These are phyloP conservation scores for Trichosporon inkin DNA, from an alignment of 1,284 basidiomycete genomes.

Conservation along the genomic window DNA sequence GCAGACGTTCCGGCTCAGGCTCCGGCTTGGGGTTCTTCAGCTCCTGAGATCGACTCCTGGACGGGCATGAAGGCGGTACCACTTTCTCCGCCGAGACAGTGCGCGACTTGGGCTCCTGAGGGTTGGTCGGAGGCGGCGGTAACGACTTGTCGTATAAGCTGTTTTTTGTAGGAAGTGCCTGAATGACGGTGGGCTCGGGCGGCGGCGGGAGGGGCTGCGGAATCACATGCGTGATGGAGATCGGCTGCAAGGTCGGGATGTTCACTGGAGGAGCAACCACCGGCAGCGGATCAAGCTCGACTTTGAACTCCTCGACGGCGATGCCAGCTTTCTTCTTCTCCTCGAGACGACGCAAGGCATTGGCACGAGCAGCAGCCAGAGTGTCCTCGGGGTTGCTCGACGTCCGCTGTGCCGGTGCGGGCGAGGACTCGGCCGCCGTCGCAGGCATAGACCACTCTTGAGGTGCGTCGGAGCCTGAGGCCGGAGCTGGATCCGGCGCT, in stretches of 20 bases:
- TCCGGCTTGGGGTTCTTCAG: not conserved
- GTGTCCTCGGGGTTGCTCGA: slow-evolving; percentile 33
- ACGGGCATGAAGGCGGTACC: not conserved
- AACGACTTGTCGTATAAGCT: not conserved
- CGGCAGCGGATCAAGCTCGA: slow-evolving; percentile 18
- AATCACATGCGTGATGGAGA: not conserved
- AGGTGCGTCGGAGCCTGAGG: not conserved
- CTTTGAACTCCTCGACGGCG: slow-evolving; percentile 12
- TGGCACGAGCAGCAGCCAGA: slow-evolving; percentile 42
- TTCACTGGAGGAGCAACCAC: slow-evolving; percentile 1
- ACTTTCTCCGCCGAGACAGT: not conserved
- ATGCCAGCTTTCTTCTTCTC: slow-evolving; percentile 35
- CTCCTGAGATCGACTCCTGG: not conserved
- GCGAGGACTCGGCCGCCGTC: not conserved
- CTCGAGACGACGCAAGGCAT: slow-evolving; percentile 41
- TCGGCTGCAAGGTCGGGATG: not conserved
- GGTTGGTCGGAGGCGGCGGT: slow-evolving; percentile 10
- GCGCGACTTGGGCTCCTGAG: slow-evolving; percentile 9
- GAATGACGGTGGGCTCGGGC: slow-evolving; percentile 7
- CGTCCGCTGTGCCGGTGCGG: slow-evolving; percentile 1
- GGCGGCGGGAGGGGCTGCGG: slow-evolving; percentile 4
- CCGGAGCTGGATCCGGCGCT: not conserved
- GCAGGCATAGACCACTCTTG: not conserved
- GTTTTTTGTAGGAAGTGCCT: slow-evolving; percentile 16
- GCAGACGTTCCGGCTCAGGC: not conserved